Base-by-base conservation (phyloP, 1,139 yeast genomes). In the Nematodospora anomalae region DNA sequence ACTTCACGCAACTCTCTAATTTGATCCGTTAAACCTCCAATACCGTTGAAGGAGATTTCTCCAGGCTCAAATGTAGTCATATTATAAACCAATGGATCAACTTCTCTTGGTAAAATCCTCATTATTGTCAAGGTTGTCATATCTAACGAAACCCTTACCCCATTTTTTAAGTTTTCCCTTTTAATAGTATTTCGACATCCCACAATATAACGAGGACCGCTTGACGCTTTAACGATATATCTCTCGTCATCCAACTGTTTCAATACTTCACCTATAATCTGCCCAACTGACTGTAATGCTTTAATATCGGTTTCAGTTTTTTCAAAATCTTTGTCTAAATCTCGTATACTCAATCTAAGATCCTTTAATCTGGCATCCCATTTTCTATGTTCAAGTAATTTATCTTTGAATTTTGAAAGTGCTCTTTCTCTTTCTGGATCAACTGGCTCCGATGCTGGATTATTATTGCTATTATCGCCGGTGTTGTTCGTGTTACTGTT, bases 51-150 rank as follows among this genome's bases (percentile, higher is more conserved):
- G 12, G 96, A 83, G 45, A 92, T 81, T 54, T 89, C 97, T 44
- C 97, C 98, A 7, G 96, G 97, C 62, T 90, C 96, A 57, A 92
- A 89, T 2, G 95, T 83, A 5, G 98, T 92, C 99, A 94, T 94
- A 64, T 92, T 94, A 65, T 92, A 94, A 45, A 94, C 98, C 59
- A 92, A 74, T 15, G 99, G 99, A 63, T 94, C 98, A 33, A 95
- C 97, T 62, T 94, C 99, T 54, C 99, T 79, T 18, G 99, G 98
- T 53, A 94, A 74, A 36, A 94, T 83, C 55, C 98, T 79, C 99
- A 94, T 94, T 46, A 94, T 92, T 12, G 99, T 94, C 51, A 94
- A 74, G 1, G 99, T 94, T 12, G 98, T 94, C 87, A 94, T 94
- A 62, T 94, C 99, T 49, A 94, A 74, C 13, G 97, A 92, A 33